Conservation (phyloP, 345 rosid species). For the Toxicodendron radicans region DNA sequence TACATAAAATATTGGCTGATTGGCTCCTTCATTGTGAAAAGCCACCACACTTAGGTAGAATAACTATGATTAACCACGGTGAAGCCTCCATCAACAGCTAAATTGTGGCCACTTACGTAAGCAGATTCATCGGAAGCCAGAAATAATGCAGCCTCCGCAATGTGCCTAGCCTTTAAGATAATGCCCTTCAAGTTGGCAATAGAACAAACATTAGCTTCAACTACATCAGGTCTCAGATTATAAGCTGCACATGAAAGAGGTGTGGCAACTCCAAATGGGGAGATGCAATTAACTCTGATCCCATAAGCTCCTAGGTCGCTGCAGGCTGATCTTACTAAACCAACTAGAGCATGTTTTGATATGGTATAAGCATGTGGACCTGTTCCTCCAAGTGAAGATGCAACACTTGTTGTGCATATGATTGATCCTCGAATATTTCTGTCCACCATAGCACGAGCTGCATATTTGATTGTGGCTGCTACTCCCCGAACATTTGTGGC, state of each 20-base stretch:
- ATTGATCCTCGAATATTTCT: constrained; percentile 68
- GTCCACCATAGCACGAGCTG: constrained; percentile 79
- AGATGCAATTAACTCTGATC: constrained; percentile 79
- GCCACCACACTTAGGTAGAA: constrained; percentile 12
- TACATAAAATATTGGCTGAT: constrained; percentile 10
- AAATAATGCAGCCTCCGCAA: constrained; percentile 85
- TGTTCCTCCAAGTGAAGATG: constrained; percentile 54
- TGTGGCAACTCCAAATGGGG: constrained; percentile 86
- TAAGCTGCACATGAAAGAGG: constrained; percentile 64
- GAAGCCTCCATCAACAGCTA: constrained; percentile 85
- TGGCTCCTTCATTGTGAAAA: not conserved
- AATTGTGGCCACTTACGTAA: constrained; percentile 81
- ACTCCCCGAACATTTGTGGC: constrained; percentile 75
- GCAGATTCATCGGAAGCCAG: constrained; percentile 85
- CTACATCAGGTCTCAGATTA: constrained; percentile 42
- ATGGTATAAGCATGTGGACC: constrained; percentile 79
- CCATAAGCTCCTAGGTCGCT: constrained; percentile 79
- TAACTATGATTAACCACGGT: constrained; percentile 49
- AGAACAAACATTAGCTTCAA: constrained; percentile 46
- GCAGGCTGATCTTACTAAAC: constrained; percentile 67
- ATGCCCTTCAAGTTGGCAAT: constrained; percentile 66
- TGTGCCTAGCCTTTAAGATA: constrained; percentile 63
- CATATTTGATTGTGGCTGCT: constrained; percentile 76
- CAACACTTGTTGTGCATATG: constrained; percentile 71
- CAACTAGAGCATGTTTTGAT: constrained; percentile 79